Evolutionary conservation across 805 yeast genomes (phyloP).

Genomic region (Sugiyamaella lignohabitans): DNA sequence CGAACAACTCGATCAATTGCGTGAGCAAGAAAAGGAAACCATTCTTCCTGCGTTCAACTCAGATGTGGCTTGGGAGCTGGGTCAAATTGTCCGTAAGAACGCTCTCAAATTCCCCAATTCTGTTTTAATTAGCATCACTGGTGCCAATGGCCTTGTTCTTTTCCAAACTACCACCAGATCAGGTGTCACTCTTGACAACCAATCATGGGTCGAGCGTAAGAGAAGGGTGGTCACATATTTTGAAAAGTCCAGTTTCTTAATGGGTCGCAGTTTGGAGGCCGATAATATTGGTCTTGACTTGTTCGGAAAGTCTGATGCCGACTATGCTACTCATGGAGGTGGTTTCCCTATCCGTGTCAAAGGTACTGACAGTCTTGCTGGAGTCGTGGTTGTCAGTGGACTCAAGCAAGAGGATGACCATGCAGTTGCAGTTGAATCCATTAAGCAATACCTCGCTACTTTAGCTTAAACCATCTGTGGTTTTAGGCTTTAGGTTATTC

Average conservation of each 20-base stretch:
- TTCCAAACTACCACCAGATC: slow-evolving; percentile 27
- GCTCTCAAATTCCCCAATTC: slow-evolving; percentile 41
- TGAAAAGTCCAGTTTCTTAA: slow-evolving; percentile 24
- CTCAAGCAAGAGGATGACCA: slow-evolving; percentile 28
- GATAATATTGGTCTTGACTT: slow-evolving; percentile 19
- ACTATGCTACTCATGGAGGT: slow-evolving; percentile 29
- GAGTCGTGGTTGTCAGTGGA: slow-evolving; percentile 28
- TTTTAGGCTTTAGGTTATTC: too few relatives aligned
- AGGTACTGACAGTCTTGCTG: slow-evolving; percentile 29
- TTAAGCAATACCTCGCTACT: slow-evolving; percentile 19
- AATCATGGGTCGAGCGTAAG: slow-evolving; percentile 27
- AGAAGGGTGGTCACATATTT: slow-evolving; percentile 25
- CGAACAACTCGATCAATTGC: slow-evolving; percentile 17
- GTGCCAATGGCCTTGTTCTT: slow-evolving; percentile 21
- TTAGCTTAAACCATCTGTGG: too few relatives aligned
- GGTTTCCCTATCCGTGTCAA: slow-evolving; percentile 30
- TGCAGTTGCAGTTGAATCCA: slow-evolving; percentile 19
- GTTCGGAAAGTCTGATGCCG: slow-evolving; percentile 21
- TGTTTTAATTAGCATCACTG: slow-evolving; percentile 24
- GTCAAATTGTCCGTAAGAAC: slow-evolving; percentile 72
- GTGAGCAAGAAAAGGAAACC: slow-evolving; percentile 24
- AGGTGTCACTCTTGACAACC: slow-evolving; percentile 29
- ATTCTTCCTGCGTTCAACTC: slow-evolving; percentile 27
- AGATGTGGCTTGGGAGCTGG: slow-evolving; percentile 69
- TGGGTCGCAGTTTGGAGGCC: slow-evolving; percentile 5